A percentile compares a stretch with the other conserved stretches of the same genome.
These are phyloP conservation scores for Melampsora americana DNA, from an alignment of 1,284 basidiomycete species.

Conservation along the genomic window DNA sequence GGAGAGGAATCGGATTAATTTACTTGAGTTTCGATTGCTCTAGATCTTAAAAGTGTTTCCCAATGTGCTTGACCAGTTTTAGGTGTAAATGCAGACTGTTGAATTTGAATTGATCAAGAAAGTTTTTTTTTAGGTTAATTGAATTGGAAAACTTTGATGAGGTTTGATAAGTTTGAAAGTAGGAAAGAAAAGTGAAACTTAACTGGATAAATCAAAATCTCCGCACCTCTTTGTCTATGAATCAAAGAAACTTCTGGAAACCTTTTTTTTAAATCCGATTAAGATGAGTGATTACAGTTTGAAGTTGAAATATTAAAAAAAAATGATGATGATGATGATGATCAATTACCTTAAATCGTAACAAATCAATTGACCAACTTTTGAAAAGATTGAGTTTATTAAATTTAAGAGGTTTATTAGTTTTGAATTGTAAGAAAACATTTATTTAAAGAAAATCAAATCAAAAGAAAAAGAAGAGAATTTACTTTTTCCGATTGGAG, in stretches of 20 bases:
- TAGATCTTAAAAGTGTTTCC: conserved; percentile 50
- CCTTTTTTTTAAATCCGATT: not conserved
- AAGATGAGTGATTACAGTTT: not conserved
- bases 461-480: no score
- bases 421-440: not conserved
- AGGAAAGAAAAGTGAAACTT: not conserved
- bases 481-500: conserved; percentile 19
- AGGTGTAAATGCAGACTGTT: conserved; percentile 53
- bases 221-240: conserved; percentile 49
- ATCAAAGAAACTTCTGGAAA: conserved; percentile 31
- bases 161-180: not conserved
- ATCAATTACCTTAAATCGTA: conserved; percentile 43
- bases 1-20: not conserved
- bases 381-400: not conserved
- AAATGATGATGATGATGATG: no score
- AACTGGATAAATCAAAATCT: conserved; percentile 45
- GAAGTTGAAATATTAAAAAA: no score
- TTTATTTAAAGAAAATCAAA: no score
- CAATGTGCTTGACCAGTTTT: conserved; percentile 54
- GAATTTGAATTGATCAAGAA: conserved; percentile 51
- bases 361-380: conserved; percentile 40
- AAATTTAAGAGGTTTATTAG: not conserved
- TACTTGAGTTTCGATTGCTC: conserved; percentile 52
- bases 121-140: conserved; percentile 47
- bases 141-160: conserved; percentile 16